These are phyloP conservation scores for Cubamyces sp. DNA, from an alignment of 768 basidiomycete species.

Conservation along the genomic window DNA sequence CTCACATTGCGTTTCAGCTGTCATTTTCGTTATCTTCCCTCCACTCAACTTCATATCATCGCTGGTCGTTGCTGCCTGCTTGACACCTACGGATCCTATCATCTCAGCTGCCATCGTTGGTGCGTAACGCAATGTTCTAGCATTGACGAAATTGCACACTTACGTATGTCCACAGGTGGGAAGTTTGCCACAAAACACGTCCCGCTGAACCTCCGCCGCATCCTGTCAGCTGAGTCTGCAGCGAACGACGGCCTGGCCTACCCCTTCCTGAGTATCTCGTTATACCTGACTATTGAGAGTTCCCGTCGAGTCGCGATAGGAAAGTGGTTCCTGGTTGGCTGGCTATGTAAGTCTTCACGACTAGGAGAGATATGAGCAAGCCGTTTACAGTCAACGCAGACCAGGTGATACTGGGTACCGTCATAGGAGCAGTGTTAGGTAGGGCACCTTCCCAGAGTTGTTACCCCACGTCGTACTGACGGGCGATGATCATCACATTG, in stretches of 20 bases:
- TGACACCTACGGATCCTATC: conserved; percentile 95
- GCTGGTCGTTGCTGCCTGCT: conserved; percentile 85
- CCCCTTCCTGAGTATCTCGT: conserved; percentile 84
- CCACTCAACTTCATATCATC: conserved; percentile 70
- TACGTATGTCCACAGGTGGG: conserved; percentile 50
- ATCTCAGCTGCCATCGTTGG: conserved; percentile 85
- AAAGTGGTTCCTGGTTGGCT: conserved; percentile 87
- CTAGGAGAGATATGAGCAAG: not conserved
- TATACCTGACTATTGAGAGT: conserved; percentile 81
- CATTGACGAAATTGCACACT: not conserved
- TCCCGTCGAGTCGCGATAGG: conserved; percentile 65
- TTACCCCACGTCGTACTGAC: no score
- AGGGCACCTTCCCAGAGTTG: not conserved
- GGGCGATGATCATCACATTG: not conserved
- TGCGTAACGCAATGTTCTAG: conserved; percentile 24
- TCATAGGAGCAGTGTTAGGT: conserved; percentile 65
- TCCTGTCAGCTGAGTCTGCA: conserved; percentile 89
- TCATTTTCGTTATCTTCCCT: conserved; percentile 77
- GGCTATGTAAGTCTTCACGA: conserved; percentile 61
- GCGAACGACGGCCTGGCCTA: conserved; percentile 97
- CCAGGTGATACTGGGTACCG: conserved; percentile 76
- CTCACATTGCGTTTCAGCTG: conserved; percentile 40
- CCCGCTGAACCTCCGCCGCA: conserved; percentile 72
- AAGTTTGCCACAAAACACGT: conserved; percentile 73
- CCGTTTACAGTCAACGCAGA: conserved; percentile 47